phyloP scores from a whole-genome alignment of 192 early-diverging fungal genomes.

The Coemansia sp. region DNA sequence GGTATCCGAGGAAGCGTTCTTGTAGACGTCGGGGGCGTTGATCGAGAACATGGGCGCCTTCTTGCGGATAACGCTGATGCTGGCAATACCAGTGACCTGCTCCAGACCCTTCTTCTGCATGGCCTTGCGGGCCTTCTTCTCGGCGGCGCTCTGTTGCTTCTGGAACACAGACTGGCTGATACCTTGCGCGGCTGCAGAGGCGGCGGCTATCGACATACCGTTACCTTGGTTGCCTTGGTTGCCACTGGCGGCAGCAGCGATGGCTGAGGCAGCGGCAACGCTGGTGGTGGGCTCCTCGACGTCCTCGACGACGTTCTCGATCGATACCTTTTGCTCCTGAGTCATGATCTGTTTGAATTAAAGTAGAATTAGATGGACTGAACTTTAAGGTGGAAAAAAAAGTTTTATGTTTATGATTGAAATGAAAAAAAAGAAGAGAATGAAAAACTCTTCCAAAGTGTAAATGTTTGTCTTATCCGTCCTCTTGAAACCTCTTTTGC shows the following conservation, averaged over 20 bases:
- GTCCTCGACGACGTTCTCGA: conserved; percentile 46
- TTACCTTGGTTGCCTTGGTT: conserved; percentile 12
- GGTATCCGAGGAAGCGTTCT: conserved; percentile 81
- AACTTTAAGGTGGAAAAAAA: neutral
- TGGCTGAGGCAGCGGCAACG: conserved; percentile 6
- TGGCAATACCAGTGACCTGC: conserved; percentile 79
- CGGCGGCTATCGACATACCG: conserved; percentile 21
- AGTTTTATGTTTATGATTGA: conserved; percentile 6
- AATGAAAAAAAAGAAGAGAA: neutral
- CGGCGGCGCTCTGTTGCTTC: conserved; percentile 72
- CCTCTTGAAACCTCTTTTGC: no score
- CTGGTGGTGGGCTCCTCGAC: conserved; percentile 20
- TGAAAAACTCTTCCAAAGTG: no score
- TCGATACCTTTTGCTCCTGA: conserved; percentile 39
- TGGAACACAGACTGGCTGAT: conserved; percentile 24
- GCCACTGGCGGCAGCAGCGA: conserved; percentile 6
- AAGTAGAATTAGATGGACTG: neutral
- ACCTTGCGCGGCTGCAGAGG: conserved; percentile 33
- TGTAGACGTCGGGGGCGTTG: conserved; percentile 90
- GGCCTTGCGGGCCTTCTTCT: conserved; percentile 98
- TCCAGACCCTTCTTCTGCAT: conserved; percentile 88
- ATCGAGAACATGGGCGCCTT: conserved; percentile 84
- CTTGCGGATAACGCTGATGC: conserved; percentile 86
- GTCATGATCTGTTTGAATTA: conserved; percentile 18
- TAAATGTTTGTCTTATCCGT: no score